Evolutionary conservation across 352 stramenopile species (phyloP), one percentile per base, ranked within the genome.

Genomic region (Pythium myriotylum): DNA sequence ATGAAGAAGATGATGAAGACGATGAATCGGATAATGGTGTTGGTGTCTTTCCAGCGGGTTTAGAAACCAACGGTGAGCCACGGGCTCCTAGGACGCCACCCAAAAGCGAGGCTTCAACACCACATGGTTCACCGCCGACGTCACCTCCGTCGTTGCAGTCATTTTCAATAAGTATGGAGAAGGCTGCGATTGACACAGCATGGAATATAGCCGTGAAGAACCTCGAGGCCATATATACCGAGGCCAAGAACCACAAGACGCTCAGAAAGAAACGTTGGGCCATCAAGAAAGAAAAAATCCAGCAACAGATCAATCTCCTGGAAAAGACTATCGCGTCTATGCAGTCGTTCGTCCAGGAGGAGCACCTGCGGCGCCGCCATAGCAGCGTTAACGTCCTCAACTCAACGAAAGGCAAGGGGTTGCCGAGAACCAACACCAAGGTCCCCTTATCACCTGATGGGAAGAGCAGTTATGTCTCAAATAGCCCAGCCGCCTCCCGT

Each of bases 261-360:
- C 71, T 77, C 22, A 77, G 67, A 20, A 83, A 81, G 40, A 74
- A 85, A 35, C 69, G 70, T 10, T 90, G 80, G 78, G 24, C 45
- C 19, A 49, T 89, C 14, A 86, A 88, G 49, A 86, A 88, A 13
- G 80, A 84, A 16, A 89, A 88, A 32, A 65, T 92, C 43, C 69
- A 74, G 46, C 77, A 81, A 33, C 82, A 92, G 57, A 92, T 92
- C 19, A 65, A 80, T 51, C 39, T 89, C 48, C 53, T 92, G 9
- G 82, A 92, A 59, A 90, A 88, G 49, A 86, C 74, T 0, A 86
- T 92, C 40, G 67, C 73, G 26, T 86, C 82, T 1, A 88, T 92
- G 73, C 70, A 88, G 61, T 62, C 57, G 3, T 76, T 90, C 35
- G 73, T 74, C 8, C 54, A 74, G 8, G 70, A 89, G 32, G 69